Conservation (phyloP, 768 basidiomycete species). For the Psilocybe azurescens region DNA sequence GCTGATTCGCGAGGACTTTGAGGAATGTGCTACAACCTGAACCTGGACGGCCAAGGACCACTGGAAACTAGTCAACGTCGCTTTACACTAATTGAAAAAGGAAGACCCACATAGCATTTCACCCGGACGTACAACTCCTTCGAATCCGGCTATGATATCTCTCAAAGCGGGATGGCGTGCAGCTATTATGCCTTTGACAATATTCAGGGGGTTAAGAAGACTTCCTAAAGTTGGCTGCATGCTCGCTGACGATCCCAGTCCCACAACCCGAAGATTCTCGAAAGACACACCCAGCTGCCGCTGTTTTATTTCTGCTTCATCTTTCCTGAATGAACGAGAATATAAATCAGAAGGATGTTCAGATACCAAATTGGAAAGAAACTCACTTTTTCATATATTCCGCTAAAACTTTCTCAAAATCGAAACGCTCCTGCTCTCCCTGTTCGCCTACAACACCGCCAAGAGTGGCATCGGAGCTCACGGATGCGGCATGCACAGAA, state of each 20-base stretch:
- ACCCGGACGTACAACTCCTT: slow-evolving; percentile 68
- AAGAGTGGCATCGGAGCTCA: slow-evolving; percentile 30
- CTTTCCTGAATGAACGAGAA: slow-evolving; percentile 37
- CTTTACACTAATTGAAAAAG: background rate
- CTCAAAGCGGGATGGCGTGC: slow-evolving; percentile 65
- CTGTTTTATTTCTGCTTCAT: slow-evolving; percentile 51
- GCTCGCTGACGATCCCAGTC: slow-evolving; percentile 58
- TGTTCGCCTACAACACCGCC: slow-evolving; percentile 16
- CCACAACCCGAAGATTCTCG: slow-evolving; percentile 61
- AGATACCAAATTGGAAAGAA: background rate
- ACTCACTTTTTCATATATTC: slow-evolving; percentile 39
- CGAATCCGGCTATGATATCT: slow-evolving; percentile 65
- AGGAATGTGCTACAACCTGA: slow-evolving; percentile 87
- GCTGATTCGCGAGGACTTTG: slow-evolving; percentile 80
- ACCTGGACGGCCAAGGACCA: slow-evolving; percentile 86
- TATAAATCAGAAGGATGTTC: background rate
- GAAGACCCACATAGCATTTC: slow-evolving; percentile 78
- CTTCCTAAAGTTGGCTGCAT: slow-evolving; percentile 69
- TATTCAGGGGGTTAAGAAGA: slow-evolving; percentile 55
- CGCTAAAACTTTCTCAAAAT: slow-evolving; percentile 41
- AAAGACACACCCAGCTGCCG: slow-evolving; percentile 69
- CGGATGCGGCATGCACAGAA: slow-evolving; percentile 27
- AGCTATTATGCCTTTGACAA: slow-evolving; percentile 47
- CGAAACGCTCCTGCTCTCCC: slow-evolving; percentile 28
- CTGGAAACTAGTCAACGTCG: slow-evolving; percentile 34